phyloP scores from a whole-genome alignment of 1,139 yeast species.

The Nakaseomyces sp. region DNA sequence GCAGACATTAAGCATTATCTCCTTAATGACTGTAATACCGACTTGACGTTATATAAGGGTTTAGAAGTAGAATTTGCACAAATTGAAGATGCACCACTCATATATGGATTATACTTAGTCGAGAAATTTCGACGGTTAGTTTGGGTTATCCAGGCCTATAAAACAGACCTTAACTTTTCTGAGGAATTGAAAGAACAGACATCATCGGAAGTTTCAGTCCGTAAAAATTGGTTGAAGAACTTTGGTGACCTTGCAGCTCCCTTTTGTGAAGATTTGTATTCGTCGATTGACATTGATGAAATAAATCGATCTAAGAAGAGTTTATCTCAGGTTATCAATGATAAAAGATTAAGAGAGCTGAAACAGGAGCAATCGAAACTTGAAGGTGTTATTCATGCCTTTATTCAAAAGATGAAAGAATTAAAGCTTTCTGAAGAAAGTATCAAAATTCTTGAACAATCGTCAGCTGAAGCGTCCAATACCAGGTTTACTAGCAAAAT shows the following conservation, averaged over 20 bases:
- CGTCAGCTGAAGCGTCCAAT: conserved; percentile 36
- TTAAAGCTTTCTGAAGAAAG: conserved; percentile 31
- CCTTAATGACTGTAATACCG: conserved; percentile 27
- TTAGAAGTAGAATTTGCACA: conserved; percentile 38
- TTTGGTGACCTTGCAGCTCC: conserved; percentile 43
- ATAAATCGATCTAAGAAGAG: conserved; percentile 20
- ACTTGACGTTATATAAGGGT: conserved; percentile 36
- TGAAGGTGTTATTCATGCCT: conserved; percentile 29
- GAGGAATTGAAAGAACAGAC: conserved; percentile 53
- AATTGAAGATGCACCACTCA: conserved; percentile 67
- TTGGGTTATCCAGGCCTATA: conserved; percentile 54
- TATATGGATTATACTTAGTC: conserved; percentile 68
- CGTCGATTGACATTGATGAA: conserved; percentile 23
- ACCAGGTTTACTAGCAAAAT: conserved; percentile 26
- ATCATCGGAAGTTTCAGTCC: conserved; percentile 48
- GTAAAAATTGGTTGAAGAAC: conserved; percentile 57
- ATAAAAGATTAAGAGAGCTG: conserved; percentile 1
- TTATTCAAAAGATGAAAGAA: conserved; percentile 31
- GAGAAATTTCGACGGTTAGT: conserved; percentile 61
- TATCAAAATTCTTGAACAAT: conserved; percentile 38
- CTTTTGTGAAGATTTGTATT: conserved; percentile 25
- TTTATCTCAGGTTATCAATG: neutral
- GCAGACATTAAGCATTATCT: conserved; percentile 29
- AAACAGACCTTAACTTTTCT: conserved; percentile 43
- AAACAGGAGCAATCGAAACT: conserved; percentile 17